Evolutionary conservation across 2,329 filamentous ascomycete genomes (phyloP), one percentile per base, ranked within the genome.

Genomic region (Clarireedia homoeocarpa): DNA sequence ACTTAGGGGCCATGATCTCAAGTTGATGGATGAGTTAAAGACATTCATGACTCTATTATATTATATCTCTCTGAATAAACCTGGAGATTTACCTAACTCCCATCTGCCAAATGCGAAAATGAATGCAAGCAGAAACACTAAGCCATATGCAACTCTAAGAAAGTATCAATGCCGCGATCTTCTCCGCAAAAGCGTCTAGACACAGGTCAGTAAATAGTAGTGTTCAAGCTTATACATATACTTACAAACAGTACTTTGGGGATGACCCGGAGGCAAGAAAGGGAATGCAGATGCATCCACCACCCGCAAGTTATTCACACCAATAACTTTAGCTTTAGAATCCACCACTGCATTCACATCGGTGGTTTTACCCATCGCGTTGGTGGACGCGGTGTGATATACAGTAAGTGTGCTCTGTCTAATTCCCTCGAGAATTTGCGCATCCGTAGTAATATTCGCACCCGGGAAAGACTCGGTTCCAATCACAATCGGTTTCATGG

Each of bases 371-470:
- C 80, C 81, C 80, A 85, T 84, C n/a, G 34, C 10, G 9, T 73
- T 73, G 0, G 81, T 84, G 0, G 79, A 77, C 0, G 71, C 77
- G 73, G 75, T 81, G 65, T 78, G 80, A 75, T 73, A 82, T 38
- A 59, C 46, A 2, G 45, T 30, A 2, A 14, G 45, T 10, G 71
- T 3, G 71, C 69, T n/a, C 61, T 57, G 10, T 63, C 63, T 5
- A 64, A 56, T 34, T 52, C 57, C 52, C 10, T 48, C 52, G 27
- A 57, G 30, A 30, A 63, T 58, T 27, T 63, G 36, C 4, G 38
- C 59, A 55, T 64, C 61, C 1, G 51, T 58, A 24, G n/a, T 15
- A 1, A 59, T 54, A 34, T 24, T 20, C 1, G 6, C 2, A 6
- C 45, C 46, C 2, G 45, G 45, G 17, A 34, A 49, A n/a, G 14